Conservation (phyloP, 1,284 basidiomycete species). For the Acaromyces ingoldii region DNA sequence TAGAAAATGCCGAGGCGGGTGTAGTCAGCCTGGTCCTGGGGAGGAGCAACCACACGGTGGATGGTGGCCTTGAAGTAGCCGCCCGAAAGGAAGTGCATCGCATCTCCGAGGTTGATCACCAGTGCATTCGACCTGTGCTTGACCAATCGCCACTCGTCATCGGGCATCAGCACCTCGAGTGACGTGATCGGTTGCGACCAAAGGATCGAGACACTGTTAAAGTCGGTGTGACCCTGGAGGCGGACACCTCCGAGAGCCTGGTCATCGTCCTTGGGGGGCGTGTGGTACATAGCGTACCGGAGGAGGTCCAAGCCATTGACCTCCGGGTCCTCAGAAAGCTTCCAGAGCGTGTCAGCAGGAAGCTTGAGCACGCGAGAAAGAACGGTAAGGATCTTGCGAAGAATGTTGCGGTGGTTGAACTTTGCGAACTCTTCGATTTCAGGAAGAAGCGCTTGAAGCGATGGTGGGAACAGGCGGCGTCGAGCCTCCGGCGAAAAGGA, state of each 20-base stretch:
- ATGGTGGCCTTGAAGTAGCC: slow-evolving; percentile 52
- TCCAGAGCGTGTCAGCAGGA: slow-evolving; percentile 54
- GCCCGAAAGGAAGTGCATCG: slow-evolving; percentile 44
- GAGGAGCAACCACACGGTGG: slow-evolving; percentile 53
- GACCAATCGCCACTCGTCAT: slow-evolving; percentile 53
- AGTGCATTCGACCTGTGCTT: slow-evolving; percentile 50
- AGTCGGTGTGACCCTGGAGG: slow-evolving; percentile 54
- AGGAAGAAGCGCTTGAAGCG: slow-evolving; percentile 34
- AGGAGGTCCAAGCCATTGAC: slow-evolving; percentile 53
- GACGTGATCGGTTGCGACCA: slow-evolving; percentile 54
- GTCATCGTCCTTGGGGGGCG: slow-evolving; percentile 48
- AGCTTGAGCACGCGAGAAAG: slow-evolving; percentile 54
- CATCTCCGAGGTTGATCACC: slow-evolving; percentile 48
- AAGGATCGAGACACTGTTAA: slow-evolving; percentile 53
- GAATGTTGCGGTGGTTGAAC: slow-evolving; percentile 51
- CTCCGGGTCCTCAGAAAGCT: slow-evolving; percentile 52
- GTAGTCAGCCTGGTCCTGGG: slow-evolving; percentile 52
- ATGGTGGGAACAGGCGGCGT: slow-evolving; percentile 26
- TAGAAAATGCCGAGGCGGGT: slow-evolving; percentile 53
- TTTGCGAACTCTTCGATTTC: slow-evolving; percentile 53
- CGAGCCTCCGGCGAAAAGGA: slow-evolving; percentile 32
- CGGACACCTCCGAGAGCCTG: slow-evolving; percentile 51
- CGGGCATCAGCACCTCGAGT: slow-evolving; percentile 53
- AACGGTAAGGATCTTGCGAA: slow-evolving; percentile 53
- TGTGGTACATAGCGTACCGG: slow-evolving; percentile 54